Evolutionary conservation across 495 filamentous ascomycete species (phyloP).

Genomic region (Letharia columbiana): DNA sequence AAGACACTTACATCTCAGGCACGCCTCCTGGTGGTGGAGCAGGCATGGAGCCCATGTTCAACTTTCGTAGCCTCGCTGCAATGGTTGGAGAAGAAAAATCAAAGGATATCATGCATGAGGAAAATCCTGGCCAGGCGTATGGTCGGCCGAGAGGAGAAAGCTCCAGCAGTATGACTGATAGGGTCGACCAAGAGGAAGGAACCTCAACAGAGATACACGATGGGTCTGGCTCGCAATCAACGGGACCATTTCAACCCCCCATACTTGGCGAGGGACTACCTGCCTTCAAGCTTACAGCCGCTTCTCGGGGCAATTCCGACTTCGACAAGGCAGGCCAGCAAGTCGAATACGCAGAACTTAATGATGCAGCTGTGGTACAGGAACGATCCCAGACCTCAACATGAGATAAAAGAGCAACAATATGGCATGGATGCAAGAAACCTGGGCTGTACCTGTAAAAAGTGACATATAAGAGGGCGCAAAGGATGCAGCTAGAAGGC

Average conservation of each 20-base stretch:
- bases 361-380: neutral
- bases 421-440: neutral
- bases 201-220: neutral
- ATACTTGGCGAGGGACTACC: neutral
- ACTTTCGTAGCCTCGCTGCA: slow-evolving; percentile 79
- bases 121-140: slow-evolving; percentile 27
- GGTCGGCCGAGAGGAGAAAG: slow-evolving; percentile 16
- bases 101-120: slow-evolving; percentile 33
- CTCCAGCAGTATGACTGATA: neutral
- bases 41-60: slow-evolving; percentile 73
- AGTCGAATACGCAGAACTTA: slow-evolving; percentile 6
- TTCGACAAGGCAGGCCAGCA: slow-evolving; percentile 9
- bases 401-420: slow-evolving; percentile 8
- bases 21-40: slow-evolving; percentile 43
- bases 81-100: slow-evolving; percentile 64
- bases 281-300: slow-evolving; percentile 12
- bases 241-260: neutral
- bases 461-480: neutral
- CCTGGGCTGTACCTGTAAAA: neutral
- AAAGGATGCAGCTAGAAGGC: slow-evolving; percentile 1
- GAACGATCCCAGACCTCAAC: slow-evolving; percentile 2
- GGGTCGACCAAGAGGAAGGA: neutral
- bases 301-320: slow-evolving; percentile 16
- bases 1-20: slow-evolving; percentile 34
- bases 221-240: neutral